Evolutionary conservation across 75 land plant genomes (phyloP).

Genomic region (Pinus taeda): DNA sequence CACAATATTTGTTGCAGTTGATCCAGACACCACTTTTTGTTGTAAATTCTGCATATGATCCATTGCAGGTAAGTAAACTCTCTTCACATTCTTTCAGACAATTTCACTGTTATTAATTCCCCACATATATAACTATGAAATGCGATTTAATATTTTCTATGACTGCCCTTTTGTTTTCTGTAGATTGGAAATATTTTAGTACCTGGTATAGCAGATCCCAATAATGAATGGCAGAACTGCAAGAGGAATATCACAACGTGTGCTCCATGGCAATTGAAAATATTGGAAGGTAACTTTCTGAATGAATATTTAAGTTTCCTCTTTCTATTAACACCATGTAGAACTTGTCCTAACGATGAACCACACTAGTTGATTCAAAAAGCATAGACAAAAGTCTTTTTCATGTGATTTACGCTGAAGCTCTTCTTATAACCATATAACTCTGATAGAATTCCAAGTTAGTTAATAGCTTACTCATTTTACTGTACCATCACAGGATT

Average conservation of each 20-base stretch:
- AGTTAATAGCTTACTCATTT: not conserved
- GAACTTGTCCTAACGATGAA: too few relatives aligned
- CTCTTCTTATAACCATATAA: too few relatives aligned
- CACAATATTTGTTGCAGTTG: slow-evolving; percentile 37
- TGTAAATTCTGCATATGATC: slow-evolving; percentile 73
- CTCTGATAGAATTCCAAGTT: too few relatives aligned
- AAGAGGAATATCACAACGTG: not conserved
- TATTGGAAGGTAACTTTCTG: not conserved
- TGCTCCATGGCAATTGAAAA: not conserved
- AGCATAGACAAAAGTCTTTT: too few relatives aligned
- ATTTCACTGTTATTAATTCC: not conserved
- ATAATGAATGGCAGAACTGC: not conserved
- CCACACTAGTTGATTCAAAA: too few relatives aligned
- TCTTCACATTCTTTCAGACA: not conserved
- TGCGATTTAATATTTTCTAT: not conserved
- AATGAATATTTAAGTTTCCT: not conserved
- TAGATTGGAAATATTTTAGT: not conserved
- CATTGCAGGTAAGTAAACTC: slow-evolving; percentile 38
- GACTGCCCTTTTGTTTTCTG: not conserved
- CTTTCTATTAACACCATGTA: not conserved
- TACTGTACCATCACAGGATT: not conserved
- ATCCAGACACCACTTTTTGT: slow-evolving; percentile 64
- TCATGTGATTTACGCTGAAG: too few relatives aligned
- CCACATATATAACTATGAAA: not conserved
- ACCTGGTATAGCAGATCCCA: not conserved